A percentile compares a stretch with the other conserved stretches of the same genome.
phyloP scores from a whole-genome alignment of 1,284 basidiomycete species.

The Puccinia triticina region DNA sequence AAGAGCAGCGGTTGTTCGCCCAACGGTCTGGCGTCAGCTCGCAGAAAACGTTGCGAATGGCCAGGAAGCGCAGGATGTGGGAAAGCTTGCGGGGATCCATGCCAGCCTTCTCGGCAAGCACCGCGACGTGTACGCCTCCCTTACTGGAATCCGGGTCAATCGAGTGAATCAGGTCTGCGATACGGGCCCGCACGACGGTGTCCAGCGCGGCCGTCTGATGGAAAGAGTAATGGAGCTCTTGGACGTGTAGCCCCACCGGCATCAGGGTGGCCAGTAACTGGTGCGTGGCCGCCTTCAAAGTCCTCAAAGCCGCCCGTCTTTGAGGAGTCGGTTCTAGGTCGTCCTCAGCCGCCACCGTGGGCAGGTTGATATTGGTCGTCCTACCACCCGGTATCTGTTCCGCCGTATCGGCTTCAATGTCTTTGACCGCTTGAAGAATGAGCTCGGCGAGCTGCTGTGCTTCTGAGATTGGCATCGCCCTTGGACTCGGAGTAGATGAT shows the following conservation, averaged over 20 bases:
- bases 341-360: conserved; percentile 12
- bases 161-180: conserved; percentile 10
- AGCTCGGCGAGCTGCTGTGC: conserved; percentile 17
- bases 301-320: not conserved
- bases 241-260: not conserved
- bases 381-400: not conserved
- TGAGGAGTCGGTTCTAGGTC: not conserved
- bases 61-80: conserved; percentile 30
- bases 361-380: conserved; percentile 13
- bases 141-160: conserved; percentile 11
- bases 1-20: conserved; percentile 21
- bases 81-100: conserved; percentile 20
- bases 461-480: not conserved
- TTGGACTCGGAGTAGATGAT: too few relatives aligned
- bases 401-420: conserved; percentile 21
- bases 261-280: conserved; percentile 16
- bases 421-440: conserved; percentile 31
- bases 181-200: not conserved
- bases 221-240: not conserved
- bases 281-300: conserved; percentile 7
- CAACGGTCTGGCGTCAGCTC: conserved; percentile 3
- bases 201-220: not conserved
- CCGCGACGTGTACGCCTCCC: conserved; percentile 10
- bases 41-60: conserved; percentile 20
- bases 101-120: conserved; percentile 17